Base-by-base conservation (phyloP, 2,329 filamentous ascomycete genomes). In the Colletotrichum cereale region DNA sequence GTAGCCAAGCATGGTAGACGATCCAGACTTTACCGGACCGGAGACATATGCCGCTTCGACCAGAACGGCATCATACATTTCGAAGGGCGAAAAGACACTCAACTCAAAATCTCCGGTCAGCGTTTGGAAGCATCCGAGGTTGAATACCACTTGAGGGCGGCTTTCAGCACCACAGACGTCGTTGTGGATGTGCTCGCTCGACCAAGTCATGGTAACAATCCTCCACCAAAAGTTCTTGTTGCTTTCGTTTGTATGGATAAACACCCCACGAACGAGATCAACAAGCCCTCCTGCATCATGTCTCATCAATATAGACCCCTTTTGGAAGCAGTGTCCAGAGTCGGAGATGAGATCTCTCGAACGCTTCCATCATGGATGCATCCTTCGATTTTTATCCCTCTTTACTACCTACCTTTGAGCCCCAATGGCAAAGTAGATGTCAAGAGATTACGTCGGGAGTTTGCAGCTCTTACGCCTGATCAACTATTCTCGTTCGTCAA, bases 121-220 rank as follows among this genome's bases (percentile, higher is more conserved):
- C 76, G 79, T 3, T 62, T 80, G 34, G 79, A 81, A 63, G 63
- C 76, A 2, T 75, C 66, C 0, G 79, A 80, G 42, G 75, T 80
- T 2, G 78, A 80, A 21, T 26, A 58, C 38, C 66, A 70, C 31
- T 40, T 69, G 2, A 53, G 69, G 12, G 0, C 48, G 12, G 62
- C 62, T 0, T 57, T 69, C 12, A 34, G 36, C 7, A 55, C 74
- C 64, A 73, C 2, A 29, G 53, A 67, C 16, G 24, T 74, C 18
- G 47, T 60, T 5, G 63, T 71, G 10, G 71, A 73, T 55, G 68
- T 73, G 18, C 34, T 65, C 5, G 56, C 58, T 12, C 31, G 66
- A 12, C 69, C 62, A 11, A n/a, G 6, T n/a, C 34, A 47, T 26
- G 58, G 29, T 2, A 47, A 21, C 1, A 29, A 67, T 26, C n/a